These are phyloP conservation scores for Globisporangium alternatum DNA, from an alignment of 352 stramenopile species.

Conservation along the genomic window DNA sequence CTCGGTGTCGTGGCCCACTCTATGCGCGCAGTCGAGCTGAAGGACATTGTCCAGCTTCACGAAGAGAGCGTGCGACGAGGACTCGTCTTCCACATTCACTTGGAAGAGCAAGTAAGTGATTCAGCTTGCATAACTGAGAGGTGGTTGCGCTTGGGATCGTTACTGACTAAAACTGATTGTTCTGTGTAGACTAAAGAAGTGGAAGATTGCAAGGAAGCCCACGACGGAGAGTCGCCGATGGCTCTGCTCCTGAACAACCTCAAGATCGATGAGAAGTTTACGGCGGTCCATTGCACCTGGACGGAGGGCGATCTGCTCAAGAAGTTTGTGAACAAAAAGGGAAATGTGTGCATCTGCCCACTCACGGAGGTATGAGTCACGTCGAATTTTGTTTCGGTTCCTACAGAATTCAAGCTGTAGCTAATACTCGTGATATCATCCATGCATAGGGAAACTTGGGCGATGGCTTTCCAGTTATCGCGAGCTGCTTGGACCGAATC, in stretches of 20 bases:
- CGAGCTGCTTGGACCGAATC: slow-evolving; percentile 58
- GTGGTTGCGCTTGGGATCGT: background rate
- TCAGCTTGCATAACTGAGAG: background rate
- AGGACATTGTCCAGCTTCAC: slow-evolving; percentile 62
- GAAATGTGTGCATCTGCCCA: slow-evolving; percentile 75
- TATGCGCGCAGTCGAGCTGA: slow-evolving; percentile 62
- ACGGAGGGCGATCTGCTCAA: slow-evolving; percentile 53
- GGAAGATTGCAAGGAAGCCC: slow-evolving; percentile 63
- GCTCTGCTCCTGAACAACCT: slow-evolving; percentile 59
- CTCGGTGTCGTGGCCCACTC: slow-evolving; percentile 75
- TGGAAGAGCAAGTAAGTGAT: slow-evolving; percentile 43
- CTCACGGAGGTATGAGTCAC: slow-evolving; percentile 45
- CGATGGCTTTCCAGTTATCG: slow-evolving; percentile 68
- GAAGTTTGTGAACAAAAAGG: slow-evolving; percentile 53
- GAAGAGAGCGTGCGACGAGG: slow-evolving; percentile 58
- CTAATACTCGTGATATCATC: background rate
- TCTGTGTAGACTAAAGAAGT: slow-evolving; percentile 57
- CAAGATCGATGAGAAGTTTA: slow-evolving; percentile 71
- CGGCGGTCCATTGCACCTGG: slow-evolving; percentile 75
- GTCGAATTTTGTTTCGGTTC: background rate
- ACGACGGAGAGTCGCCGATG: slow-evolving; percentile 62
- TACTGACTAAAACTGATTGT: background rate
- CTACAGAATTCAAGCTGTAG: background rate
- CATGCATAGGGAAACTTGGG: slow-evolving; percentile 51
- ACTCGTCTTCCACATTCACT: slow-evolving; percentile 68